Evolutionary conservation across 2,329 filamentous ascomycete species (phyloP).

Genomic region (Apiospora aurea): DNA sequence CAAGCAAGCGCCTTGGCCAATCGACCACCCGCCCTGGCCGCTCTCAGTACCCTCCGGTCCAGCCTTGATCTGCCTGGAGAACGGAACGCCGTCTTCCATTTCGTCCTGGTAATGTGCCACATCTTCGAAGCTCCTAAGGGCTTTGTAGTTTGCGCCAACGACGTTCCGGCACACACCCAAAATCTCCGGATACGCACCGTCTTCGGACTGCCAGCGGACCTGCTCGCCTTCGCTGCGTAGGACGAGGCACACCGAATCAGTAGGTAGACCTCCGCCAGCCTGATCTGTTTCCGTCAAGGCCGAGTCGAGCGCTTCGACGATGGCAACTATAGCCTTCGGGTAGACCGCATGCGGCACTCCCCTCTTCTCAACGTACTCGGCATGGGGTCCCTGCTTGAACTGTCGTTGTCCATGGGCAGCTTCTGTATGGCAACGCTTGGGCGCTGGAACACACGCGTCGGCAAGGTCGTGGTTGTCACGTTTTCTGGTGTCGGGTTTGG

Average conservation of each 20-base stretch:
- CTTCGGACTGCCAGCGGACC: neutral
- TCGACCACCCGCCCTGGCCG: too few relatives aligned
- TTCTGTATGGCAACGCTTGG: neutral
- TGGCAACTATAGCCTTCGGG: neutral
- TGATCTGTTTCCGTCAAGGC: neutral
- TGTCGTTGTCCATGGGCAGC: neutral
- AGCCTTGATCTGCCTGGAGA: too few relatives aligned
- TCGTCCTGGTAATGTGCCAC: neutral
- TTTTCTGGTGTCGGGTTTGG: neutral
- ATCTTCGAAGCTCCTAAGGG: neutral
- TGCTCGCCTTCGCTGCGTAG: neutral
- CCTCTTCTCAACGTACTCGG: neutral
- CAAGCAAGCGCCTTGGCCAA: too few relatives aligned
- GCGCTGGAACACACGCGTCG: neutral
- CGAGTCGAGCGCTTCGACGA: neutral
- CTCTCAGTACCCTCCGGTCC: too few relatives aligned
- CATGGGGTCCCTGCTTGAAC: neutral
- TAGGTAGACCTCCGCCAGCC: neutral
- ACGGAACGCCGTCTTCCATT: too few relatives aligned
- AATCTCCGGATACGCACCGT: neutral
- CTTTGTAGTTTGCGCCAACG: neutral
- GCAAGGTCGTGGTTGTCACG: neutral
- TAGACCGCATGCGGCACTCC: neutral
- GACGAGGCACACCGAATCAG: neutral
- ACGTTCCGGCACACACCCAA: neutral